phyloP scores from a whole-genome alignment of 2,329 filamentous ascomycete genomes.

The Rutstroemia sp. region DNA sequence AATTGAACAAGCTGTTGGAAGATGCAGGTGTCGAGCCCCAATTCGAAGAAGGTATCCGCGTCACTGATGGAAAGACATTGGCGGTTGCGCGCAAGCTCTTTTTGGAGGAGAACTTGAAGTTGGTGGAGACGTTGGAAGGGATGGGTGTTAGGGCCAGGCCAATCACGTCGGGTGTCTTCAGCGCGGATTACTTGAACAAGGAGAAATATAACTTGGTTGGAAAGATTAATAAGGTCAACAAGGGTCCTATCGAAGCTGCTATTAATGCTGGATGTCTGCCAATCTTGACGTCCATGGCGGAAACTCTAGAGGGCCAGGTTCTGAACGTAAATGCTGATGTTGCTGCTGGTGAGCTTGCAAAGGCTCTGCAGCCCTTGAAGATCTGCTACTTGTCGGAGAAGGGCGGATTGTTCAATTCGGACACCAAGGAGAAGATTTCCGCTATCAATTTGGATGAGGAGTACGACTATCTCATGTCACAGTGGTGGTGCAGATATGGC shows the following conservation, averaged over 20 bases:
- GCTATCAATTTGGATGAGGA: slow-evolving; percentile 97
- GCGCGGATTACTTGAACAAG: slow-evolving; percentile 91
- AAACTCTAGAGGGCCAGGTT: slow-evolving; percentile 83
- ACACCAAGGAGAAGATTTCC: slow-evolving; percentile 91
- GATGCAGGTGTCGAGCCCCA: slow-evolving; percentile 88
- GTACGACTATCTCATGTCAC: slow-evolving; percentile 84
- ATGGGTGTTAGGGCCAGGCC: slow-evolving; percentile 85
- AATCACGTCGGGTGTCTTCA: slow-evolving; percentile 83
- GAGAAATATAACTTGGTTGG: slow-evolving; percentile 94
- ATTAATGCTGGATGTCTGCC: slow-evolving; percentile 89
- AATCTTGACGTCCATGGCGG: slow-evolving; percentile 92
- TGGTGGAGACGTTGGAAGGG: slow-evolving; percentile 82
- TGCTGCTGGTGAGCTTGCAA: slow-evolving; percentile 85
- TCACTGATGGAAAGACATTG: slow-evolving; percentile 93
- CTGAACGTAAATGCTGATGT: slow-evolving; percentile 98
- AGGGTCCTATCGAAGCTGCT: slow-evolving; percentile 79
- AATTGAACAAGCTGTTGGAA: slow-evolving; percentile 87
- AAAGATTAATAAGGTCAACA: slow-evolving; percentile 90
- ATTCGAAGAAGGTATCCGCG: slow-evolving; percentile 92
- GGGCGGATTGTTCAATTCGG: slow-evolving; percentile 88
- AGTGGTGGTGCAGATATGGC: slow-evolving; percentile 92
- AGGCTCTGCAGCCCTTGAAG: slow-evolving; percentile 85
- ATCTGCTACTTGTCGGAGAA: slow-evolving; percentile 99
- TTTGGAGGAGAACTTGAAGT: slow-evolving; percentile 87
- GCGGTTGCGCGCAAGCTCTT: slow-evolving; percentile 88